phyloP scores from a whole-genome alignment of 2,329 filamentous ascomycete species.

The Aspergillus costaricaensis region DNA sequence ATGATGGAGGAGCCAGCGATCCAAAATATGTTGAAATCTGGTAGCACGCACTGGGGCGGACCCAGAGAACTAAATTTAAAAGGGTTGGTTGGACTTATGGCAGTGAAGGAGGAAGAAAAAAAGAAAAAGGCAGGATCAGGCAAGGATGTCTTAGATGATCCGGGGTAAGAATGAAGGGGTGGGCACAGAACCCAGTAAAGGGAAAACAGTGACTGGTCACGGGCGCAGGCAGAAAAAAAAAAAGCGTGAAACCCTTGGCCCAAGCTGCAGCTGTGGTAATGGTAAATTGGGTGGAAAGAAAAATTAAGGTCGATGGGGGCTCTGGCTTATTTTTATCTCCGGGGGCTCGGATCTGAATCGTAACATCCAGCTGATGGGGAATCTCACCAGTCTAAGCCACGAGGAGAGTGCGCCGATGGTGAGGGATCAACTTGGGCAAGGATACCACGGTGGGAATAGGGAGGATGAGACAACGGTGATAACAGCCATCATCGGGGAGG shows the following conservation, averaged over 20 bases:
- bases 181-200: constrained; percentile 3
- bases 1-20: not conserved
- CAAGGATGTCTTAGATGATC: constrained; percentile 8
- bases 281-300: not conserved
- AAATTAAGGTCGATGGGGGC: not conserved
- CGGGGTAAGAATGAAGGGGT: constrained; percentile 11
- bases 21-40: not conserved
- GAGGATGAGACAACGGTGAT: not conserved
- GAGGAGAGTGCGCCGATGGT: not conserved
- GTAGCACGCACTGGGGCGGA: not conserved
- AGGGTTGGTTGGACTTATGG: not conserved
- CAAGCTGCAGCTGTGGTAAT: not conserved
- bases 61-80: not conserved
- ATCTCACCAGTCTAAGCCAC: not conserved
- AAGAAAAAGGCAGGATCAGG: not conserved
- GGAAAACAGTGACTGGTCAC: not conserved
- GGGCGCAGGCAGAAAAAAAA: not conserved
- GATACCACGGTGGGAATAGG: constrained; percentile 1
- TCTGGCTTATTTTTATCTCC: not conserved
- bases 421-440: not conserved
- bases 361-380: not conserved
- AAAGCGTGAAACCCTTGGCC: not conserved
- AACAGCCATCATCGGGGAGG: not conserved
- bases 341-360: not conserved
- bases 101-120: not conserved